Conservation (phyloP, 1,284 basidiomycete species). For the Ustilago loliicola region DNA sequence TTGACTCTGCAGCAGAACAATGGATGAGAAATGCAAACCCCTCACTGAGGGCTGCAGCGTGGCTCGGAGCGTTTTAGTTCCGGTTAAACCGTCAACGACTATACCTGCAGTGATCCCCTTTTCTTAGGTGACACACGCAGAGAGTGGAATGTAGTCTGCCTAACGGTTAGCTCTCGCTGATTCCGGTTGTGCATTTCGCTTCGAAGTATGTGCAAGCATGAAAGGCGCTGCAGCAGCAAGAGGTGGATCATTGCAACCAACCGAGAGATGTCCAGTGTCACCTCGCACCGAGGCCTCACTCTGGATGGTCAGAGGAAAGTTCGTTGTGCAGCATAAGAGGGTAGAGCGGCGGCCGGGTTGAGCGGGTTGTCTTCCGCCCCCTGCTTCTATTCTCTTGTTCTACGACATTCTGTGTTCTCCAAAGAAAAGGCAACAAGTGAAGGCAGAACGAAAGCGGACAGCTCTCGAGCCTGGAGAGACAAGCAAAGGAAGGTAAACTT, state of each 20-base stretch:
- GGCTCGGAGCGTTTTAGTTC: constrained; percentile 3
- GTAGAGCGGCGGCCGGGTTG: no score
- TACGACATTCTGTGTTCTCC: not conserved
- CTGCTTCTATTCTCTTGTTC: no score
- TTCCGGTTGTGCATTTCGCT: constrained; percentile 5
- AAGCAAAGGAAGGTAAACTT: constrained; percentile 10
- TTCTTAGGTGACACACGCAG: not conserved
- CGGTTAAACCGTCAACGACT: constrained; percentile 17
- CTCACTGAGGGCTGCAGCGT: no score
- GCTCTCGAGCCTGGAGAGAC: constrained; percentile 5
- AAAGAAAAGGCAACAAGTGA: not conserved
- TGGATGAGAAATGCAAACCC: no score
- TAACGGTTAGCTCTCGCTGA: not conserved
- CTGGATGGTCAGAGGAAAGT: no score
- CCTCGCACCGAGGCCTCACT: no score
- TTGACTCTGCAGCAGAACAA: not conserved
- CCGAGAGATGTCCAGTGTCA: no score
- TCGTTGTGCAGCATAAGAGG: no score
- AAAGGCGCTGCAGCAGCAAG: not conserved
- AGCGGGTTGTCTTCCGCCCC: no score
- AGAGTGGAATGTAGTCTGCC: constrained; percentile 8
- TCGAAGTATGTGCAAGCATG: no score
- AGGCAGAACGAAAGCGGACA: constrained; percentile 4
- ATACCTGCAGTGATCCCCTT: not conserved
- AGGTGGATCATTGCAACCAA: not conserved